Percentiles rank a stretch among this genome's conserved stretches.
phyloP scores from a whole-genome alignment of 2,329 filamentous ascomycete genomes.

The Niveomyces coronatus region DNA sequence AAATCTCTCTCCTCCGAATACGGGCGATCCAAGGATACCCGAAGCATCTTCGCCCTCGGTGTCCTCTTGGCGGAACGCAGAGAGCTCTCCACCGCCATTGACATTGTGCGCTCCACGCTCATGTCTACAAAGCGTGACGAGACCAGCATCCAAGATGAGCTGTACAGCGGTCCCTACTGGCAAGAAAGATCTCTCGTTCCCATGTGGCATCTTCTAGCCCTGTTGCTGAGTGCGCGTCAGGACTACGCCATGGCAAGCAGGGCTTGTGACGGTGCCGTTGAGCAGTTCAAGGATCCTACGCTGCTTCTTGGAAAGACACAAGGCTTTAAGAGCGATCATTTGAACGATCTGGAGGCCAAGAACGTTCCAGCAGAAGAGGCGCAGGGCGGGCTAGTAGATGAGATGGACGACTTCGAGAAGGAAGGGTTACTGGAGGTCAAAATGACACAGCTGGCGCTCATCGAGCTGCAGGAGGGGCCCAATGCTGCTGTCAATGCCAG shows the following conservation, averaged over 20 bases:
- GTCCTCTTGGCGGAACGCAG: constrained; percentile 82
- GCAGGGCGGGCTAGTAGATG: constrained; percentile 52
- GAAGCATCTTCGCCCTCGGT: constrained; percentile 70
- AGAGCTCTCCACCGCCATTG: constrained; percentile 70
- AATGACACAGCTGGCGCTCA: constrained; percentile 80
- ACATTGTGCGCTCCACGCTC: constrained; percentile 68
- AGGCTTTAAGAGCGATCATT: constrained; percentile 53
- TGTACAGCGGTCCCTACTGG: constrained; percentile 41
- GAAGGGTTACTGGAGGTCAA: constrained; percentile 86
- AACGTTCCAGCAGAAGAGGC: constrained; percentile 14
- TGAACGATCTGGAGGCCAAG: constrained; percentile 43
- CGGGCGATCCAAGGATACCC: constrained; percentile 56
- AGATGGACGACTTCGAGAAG: constrained; percentile 76
- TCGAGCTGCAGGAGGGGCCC: constrained; percentile 75
- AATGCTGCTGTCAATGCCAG: constrained; percentile 81
- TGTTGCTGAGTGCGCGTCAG: constrained; percentile 77
- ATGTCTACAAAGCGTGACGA: constrained; percentile 42
- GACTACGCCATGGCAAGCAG: constrained; percentile 72
- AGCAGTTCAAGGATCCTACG: constrained; percentile 68
- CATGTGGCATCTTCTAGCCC: constrained; percentile 81
- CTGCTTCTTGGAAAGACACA: constrained; percentile 57
- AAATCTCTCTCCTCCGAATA: constrained; percentile 60
- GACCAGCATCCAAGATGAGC: constrained; percentile 29
- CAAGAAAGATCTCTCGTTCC: constrained; percentile 60
- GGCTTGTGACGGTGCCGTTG: constrained; percentile 83